A percentile compares a stretch with the other conserved stretches of the same genome.
phyloP scores from a whole-genome alignment of 2,329 filamentous ascomycete genomes.

The Fusarium liriodendri region DNA sequence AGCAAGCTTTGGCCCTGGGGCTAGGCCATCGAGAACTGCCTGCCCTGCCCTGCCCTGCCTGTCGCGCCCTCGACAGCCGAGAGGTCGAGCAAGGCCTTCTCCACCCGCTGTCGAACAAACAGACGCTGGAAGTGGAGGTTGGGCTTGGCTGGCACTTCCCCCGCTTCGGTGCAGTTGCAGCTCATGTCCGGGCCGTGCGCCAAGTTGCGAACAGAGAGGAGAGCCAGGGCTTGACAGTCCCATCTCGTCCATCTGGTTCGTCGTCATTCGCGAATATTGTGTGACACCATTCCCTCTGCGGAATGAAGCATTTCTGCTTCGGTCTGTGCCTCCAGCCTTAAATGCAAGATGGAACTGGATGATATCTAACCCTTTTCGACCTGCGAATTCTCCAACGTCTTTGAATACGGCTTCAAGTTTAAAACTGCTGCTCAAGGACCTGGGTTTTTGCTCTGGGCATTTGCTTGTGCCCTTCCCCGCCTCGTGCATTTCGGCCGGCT shows the following conservation, averaged over 20 bases:
- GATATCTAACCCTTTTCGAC: slow-evolving; percentile 37
- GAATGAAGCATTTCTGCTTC: slow-evolving; percentile 44
- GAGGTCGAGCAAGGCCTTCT: slow-evolving; percentile 6
- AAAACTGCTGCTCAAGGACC: neutral
- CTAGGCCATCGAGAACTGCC: neutral
- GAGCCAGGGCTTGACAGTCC: slow-evolving; percentile 37
- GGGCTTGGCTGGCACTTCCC: slow-evolving; percentile 37
- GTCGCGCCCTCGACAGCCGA: slow-evolving; percentile 5
- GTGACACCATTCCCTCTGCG: slow-evolving; percentile 41
- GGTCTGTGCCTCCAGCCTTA: slow-evolving; percentile 43
- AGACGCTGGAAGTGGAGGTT: slow-evolving; percentile 21
- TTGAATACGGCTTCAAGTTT: neutral
- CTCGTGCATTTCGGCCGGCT: slow-evolving; percentile 23
- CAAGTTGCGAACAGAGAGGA: slow-evolving; percentile 24
- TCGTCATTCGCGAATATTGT: slow-evolving; percentile 41
- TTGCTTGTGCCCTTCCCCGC: slow-evolving; percentile 9
- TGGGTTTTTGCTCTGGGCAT: neutral
- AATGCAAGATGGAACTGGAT: slow-evolving; percentile 42
- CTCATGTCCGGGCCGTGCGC: slow-evolving; percentile 35
- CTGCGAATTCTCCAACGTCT: neutral
- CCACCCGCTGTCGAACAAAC: slow-evolving; percentile 26
- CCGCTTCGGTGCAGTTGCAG: slow-evolving; percentile 29
- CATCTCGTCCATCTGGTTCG: slow-evolving; percentile 42
- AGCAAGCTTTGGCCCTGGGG: slow-evolving; percentile 25
- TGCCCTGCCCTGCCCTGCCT: slow-evolving; percentile 3